Conservation (phyloP, 73 alveolate genomes). For the Stentor roeselii region DNA sequence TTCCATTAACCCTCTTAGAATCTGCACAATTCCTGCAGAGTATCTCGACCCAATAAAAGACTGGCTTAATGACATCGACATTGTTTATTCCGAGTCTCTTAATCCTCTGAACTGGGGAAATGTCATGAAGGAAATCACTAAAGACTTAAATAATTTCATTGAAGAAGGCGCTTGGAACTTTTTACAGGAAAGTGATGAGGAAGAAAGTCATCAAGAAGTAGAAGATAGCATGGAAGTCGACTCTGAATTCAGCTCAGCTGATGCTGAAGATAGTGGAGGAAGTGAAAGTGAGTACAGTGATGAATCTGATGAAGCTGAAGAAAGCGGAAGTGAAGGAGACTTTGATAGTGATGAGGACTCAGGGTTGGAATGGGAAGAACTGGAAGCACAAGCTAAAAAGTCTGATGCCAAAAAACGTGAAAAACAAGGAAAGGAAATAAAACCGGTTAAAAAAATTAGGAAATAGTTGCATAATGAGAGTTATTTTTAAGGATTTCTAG, state of each 20-base stretch:
- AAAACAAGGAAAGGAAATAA: no score
- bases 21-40: constrained; percentile 84
- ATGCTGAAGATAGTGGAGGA: constrained; percentile 48
- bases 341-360: constrained; percentile 68
- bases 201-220: background rate
- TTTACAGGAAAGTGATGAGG: constrained; percentile 60
- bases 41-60: constrained; percentile 73
- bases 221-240: constrained; percentile 31
- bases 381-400: constrained; percentile 75
- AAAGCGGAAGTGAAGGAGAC: constrained; percentile 53
- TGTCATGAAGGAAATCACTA: constrained; percentile 64
- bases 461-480: no score
- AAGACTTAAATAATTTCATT: constrained; percentile 70
- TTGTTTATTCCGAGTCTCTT: constrained; percentile 78
- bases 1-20: constrained; percentile 68
- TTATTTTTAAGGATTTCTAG: no score
- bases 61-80: constrained; percentile 82
- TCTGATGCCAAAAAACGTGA: constrained; percentile 59
- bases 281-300: constrained; percentile 74
- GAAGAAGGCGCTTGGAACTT: constrained; percentile 93
- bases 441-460: no score
- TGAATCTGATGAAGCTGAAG: constrained; percentile 54
- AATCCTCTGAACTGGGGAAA: constrained; percentile 80
- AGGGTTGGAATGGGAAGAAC: constrained; percentile 84
- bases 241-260: constrained; percentile 38